These are phyloP conservation scores for Cladophialophora exuberans DNA, from an alignment of 2,329 filamentous ascomycete genomes.

Conservation along the genomic window DNA sequence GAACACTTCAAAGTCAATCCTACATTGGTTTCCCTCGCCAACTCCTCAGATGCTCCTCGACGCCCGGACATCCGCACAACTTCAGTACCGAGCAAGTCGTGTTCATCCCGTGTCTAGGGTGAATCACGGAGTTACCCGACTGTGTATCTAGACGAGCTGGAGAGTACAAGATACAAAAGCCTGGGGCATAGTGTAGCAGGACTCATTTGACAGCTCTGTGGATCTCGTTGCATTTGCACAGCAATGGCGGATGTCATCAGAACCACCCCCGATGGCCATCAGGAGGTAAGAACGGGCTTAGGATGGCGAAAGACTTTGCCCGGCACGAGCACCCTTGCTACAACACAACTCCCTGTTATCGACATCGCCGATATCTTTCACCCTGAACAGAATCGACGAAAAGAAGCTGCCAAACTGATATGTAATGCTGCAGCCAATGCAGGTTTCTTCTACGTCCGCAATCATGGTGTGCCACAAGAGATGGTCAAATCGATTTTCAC, in stretches of 20 bases:
- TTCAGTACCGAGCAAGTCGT: not conserved
- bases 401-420: slow-evolving; percentile 47
- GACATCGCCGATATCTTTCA: slow-evolving; percentile 50
- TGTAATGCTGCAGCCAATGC: slow-evolving; percentile 52
- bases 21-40: not conserved
- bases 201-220: not conserved
- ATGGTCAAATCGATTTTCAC: slow-evolving; percentile 35
- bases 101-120: not conserved
- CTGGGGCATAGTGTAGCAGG: not conserved
- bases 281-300: slow-evolving; percentile 22
- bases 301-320: slow-evolving; percentile 24
- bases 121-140: slow-evolving; percentile 1
- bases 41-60: not conserved
- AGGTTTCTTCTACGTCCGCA: slow-evolving; percentile 54
- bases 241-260: slow-evolving; percentile 21
- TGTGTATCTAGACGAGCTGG: not conserved
- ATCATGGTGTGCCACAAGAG: slow-evolving; percentile 47
- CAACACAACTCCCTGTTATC: slow-evolving; percentile 57
- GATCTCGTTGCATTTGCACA: not conserved
- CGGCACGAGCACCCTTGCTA: slow-evolving; percentile 1
- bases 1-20: no score
- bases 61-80: slow-evolving; percentile 1
- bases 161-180: not conserved
- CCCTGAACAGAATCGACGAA: slow-evolving; percentile 40
- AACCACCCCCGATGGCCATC: slow-evolving; percentile 10